A percentile compares a stretch with the other conserved stretches of the same genome.
Conservation (phyloP, 371 early-diverging fungal genomes). For the Blyttiomyces sp. region DNA sequence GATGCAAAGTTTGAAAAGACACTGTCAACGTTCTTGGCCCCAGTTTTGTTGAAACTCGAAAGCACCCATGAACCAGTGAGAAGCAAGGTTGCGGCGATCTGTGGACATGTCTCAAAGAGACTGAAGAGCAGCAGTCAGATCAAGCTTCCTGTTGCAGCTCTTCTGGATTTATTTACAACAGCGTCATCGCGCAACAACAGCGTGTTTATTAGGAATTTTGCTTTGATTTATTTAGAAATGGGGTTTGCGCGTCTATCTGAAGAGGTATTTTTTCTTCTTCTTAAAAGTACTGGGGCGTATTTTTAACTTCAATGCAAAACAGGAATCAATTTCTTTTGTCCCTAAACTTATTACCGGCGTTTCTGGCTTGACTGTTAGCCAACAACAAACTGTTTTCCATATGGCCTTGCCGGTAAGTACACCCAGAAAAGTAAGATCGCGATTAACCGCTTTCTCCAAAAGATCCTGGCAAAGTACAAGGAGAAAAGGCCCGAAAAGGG, state of each 20-base stretch:
- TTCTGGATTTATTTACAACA: conserved; percentile 48
- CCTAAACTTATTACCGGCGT: conserved; percentile 57
- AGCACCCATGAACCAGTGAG: conserved; percentile 50
- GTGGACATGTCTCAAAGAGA: conserved; percentile 79
- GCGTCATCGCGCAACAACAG: background rate
- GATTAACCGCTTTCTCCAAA: background rate
- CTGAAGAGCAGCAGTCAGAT: conserved; percentile 60
- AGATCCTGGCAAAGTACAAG: conserved; percentile 57
- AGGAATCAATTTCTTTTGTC: conserved; percentile 1
- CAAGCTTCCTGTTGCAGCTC: conserved; percentile 58
- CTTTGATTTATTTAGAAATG: conserved; percentile 74
- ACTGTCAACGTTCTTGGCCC: conserved; percentile 65
- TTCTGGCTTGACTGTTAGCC: conserved; percentile 51
- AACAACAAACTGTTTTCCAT: conserved; percentile 60
- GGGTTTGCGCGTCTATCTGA: conserved; percentile 40
- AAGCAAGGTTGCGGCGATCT: conserved; percentile 66
- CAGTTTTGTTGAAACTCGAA: conserved; percentile 71
- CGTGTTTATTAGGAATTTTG: conserved; percentile 63
- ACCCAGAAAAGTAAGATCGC: background rate
- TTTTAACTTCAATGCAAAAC: background rate
- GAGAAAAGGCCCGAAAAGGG: conserved; percentile 31
- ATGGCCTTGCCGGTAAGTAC: conserved; percentile 59
- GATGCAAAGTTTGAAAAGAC: conserved; percentile 71
- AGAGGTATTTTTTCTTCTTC: conserved; percentile 1
- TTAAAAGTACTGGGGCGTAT: background rate